Evolutionary conservation across 2,329 filamentous ascomycete species (phyloP).

Genomic region (Fusarium coicis): DNA sequence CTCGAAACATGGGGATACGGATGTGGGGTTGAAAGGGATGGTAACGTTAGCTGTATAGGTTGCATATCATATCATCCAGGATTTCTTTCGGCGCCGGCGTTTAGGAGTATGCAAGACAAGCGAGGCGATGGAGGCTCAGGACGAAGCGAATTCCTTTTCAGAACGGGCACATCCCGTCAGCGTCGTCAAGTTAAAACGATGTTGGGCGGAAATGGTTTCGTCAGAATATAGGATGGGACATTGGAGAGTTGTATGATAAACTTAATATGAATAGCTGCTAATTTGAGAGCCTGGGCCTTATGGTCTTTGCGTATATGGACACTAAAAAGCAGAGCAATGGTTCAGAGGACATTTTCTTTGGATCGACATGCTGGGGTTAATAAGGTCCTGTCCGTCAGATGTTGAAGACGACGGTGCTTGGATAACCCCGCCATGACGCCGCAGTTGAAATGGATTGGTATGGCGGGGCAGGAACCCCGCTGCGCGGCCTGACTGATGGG

Average conservation of each 20-base stretch:
- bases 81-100: conserved; percentile 39
- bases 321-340: not conserved
- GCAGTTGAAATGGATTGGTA: conserved; percentile 28
- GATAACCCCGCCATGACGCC: conserved; percentile 42
- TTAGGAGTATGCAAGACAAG: conserved; percentile 32
- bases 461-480: conserved; percentile 43
- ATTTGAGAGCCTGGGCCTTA: not conserved
- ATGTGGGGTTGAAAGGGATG: conserved; percentile 21
- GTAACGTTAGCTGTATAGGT: conserved; percentile 32
- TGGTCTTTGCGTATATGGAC: not conserved
- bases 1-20: not conserved
- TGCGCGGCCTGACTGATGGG: conserved; percentile 18
- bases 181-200: conserved; percentile 1
- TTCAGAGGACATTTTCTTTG: not conserved
- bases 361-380: not conserved
- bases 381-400: not conserved
- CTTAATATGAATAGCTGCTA: conserved; percentile 26
- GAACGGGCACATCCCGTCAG: conserved; percentile 18
- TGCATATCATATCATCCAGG: conserved; percentile 42
- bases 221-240: conserved; percentile 17
- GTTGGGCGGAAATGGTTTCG: conserved; percentile 5
- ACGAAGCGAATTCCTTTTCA: conserved; percentile 15
- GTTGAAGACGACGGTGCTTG: not conserved
- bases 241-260: conserved; percentile 29
- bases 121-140: conserved; percentile 29